Conservation (phyloP, 139 green algal species). For the Picochlorum costavermella region DNA sequence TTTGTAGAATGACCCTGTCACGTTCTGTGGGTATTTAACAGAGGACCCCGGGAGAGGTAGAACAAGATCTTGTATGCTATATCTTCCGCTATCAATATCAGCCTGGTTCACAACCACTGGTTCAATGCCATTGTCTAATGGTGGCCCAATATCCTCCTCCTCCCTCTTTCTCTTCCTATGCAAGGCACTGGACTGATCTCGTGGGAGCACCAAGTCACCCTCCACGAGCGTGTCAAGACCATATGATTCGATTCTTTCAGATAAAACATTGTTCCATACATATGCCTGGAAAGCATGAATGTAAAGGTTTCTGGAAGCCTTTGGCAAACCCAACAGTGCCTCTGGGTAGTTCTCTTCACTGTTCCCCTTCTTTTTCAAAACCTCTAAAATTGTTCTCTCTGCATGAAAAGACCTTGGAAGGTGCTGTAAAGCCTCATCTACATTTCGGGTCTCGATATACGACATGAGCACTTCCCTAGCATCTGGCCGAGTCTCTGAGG, state of each 20-base stretch:
- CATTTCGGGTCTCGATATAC: constrained; percentile 31
- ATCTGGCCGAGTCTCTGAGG: constrained; percentile 16
- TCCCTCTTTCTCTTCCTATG: neutral
- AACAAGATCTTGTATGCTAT: constrained; percentile 69
- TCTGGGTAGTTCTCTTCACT: neutral
- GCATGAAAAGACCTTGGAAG: constrained; percentile 44
- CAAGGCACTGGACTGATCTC: neutral
- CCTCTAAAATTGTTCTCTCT: constrained; percentile 41
- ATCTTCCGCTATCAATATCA: constrained; percentile 21
- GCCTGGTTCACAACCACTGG: neutral
- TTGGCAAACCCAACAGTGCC: constrained; percentile 54
- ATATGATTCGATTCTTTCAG: constrained; percentile 1
- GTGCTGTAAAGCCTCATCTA: constrained; percentile 37
- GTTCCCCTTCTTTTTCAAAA: neutral
- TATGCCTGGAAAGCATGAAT: constrained; percentile 87
- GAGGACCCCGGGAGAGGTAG: constrained; percentile 71
- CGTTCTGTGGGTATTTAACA: neutral
- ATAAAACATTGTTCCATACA: constrained; percentile 78
- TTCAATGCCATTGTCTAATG: neutral
- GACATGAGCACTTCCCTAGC: constrained; percentile 15
- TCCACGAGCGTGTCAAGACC: constrained; percentile 2
- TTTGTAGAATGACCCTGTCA: constrained; percentile 31
- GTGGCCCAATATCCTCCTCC: neutral
- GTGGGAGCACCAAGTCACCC: constrained; percentile 9
- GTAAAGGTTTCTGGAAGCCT: constrained; percentile 83